phyloP scores from a whole-genome alignment of 139 green algal species.

The Auxenochlorella pyrenoidosa region DNA sequence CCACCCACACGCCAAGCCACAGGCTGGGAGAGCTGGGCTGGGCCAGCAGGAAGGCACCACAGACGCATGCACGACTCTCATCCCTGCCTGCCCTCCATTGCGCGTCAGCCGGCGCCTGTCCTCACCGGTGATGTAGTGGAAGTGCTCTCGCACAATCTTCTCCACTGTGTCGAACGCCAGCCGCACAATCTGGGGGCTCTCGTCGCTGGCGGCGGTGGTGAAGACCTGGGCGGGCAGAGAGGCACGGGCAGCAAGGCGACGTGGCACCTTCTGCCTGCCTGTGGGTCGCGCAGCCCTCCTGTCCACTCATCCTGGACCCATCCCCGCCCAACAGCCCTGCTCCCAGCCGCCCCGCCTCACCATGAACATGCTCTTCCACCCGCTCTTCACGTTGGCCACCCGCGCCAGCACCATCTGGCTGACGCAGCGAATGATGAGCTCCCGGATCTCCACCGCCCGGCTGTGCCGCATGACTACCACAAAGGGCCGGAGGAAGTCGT shows the following conservation, averaged over 20 bases:
- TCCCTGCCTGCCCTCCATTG: too few species aligned
- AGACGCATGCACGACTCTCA: too few species aligned
- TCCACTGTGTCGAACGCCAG: conserved; percentile 97
- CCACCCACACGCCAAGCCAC: too few species aligned
- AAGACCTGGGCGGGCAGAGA: conserved; percentile 60
- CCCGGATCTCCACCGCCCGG: conserved; percentile 90
- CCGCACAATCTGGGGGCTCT: conserved; percentile 82
- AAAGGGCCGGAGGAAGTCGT: conserved; percentile 98
- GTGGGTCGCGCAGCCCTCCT: not conserved
- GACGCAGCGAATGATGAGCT: conserved; percentile 96
- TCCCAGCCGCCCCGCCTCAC: conserved; percentile 55
- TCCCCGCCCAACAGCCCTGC: too few species aligned
- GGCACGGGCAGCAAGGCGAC: not conserved
- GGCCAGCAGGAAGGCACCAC: too few species aligned
- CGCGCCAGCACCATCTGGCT: conserved; percentile 93
- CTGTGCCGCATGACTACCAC: conserved; percentile 94
- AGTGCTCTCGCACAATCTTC: conserved; percentile 98
- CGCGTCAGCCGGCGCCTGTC: too few species aligned
- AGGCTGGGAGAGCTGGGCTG: too few species aligned
- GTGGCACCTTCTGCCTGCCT: not conserved
- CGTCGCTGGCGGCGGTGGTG: conserved; percentile 91
- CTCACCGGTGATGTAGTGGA: conserved; percentile 91
- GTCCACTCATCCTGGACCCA: too few species aligned
- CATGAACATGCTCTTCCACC: conserved; percentile 99
- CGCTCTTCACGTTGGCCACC: conserved; percentile 95